These are phyloP conservation scores for Mortierella sp. DNA, from an alignment of 371 early-diverging fungal species.

Conservation along the genomic window DNA sequence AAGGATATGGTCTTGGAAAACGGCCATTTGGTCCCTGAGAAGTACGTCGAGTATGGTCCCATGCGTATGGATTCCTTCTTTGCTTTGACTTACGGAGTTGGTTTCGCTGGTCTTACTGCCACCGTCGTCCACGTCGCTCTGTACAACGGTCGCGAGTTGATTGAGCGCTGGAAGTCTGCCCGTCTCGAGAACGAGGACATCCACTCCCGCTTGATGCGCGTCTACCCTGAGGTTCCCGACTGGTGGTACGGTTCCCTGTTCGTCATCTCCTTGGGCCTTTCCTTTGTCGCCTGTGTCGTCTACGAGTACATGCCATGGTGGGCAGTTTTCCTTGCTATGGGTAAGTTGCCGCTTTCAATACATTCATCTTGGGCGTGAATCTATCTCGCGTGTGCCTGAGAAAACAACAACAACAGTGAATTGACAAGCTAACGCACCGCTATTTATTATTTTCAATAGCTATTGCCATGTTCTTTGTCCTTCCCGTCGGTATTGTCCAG, in stretches of 20 bases:
- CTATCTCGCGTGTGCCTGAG: too few relatives aligned
- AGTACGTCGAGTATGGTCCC: constrained; percentile 67
- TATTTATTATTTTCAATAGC: constrained; percentile 49
- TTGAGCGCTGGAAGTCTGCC: constrained; percentile 35
- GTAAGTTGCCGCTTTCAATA: neutral
- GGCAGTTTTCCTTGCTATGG: constrained; percentile 63
- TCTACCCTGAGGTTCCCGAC: constrained; percentile 74
- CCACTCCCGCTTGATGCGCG: constrained; percentile 76
- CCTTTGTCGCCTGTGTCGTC: constrained; percentile 65
- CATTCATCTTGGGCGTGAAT: too few relatives aligned
- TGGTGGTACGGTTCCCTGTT: constrained; percentile 78
- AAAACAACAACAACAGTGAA: too few relatives aligned
- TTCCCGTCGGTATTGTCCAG: constrained; percentile 79
- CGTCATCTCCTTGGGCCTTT: constrained; percentile 60
- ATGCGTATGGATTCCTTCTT: constrained; percentile 74
- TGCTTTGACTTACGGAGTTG: constrained; percentile 68
- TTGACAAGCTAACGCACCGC: too few relatives aligned
- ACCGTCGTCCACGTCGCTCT: constrained; percentile 64
- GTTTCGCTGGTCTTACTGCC: constrained; percentile 64
- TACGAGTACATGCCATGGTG: constrained; percentile 76
- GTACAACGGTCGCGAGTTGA: constrained; percentile 62
- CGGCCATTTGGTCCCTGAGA: constrained; percentile 21
- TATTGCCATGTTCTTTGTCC: constrained; percentile 72
- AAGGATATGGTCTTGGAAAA: constrained; percentile 62
- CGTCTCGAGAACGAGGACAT: constrained; percentile 64